Conservation (phyloP, 2,329 filamentous ascomycete species). For the Sarocladium kiliense region DNA sequence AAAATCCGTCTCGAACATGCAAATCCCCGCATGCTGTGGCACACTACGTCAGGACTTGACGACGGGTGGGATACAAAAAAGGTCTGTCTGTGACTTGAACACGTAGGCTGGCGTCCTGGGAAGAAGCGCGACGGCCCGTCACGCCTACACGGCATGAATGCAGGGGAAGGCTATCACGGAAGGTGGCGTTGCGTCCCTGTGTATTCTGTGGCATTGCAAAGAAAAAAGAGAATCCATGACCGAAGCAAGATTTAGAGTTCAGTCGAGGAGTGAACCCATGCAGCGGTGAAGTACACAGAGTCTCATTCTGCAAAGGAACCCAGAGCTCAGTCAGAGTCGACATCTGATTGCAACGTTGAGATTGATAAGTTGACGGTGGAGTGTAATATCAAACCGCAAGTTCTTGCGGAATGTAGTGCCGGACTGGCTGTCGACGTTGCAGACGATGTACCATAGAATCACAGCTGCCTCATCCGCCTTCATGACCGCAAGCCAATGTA, state of each 20-base stretch:
- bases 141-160: background rate
- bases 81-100: background rate
- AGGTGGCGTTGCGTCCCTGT: no score
- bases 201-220: no score
- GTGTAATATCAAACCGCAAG: background rate
- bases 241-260: no score
- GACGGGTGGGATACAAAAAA: background rate
- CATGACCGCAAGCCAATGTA: no score
- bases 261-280: no score
- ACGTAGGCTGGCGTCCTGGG: background rate
- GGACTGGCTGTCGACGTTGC: background rate
- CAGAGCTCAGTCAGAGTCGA: no score
- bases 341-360: background rate
- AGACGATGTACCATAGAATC: background rate
- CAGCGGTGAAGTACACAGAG: no score
- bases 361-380: background rate
- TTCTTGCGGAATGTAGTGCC: background rate
- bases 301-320: no score
- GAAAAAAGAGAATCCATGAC: background rate
- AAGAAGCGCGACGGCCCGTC: background rate
- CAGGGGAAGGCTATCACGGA: no score
- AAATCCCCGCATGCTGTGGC: background rate
- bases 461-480: background rate
- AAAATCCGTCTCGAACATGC: no score
- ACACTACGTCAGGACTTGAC: background rate